Evolutionary conservation across 768 basidiomycete species (phyloP).

Genomic region (Amanita exitialis): DNA sequence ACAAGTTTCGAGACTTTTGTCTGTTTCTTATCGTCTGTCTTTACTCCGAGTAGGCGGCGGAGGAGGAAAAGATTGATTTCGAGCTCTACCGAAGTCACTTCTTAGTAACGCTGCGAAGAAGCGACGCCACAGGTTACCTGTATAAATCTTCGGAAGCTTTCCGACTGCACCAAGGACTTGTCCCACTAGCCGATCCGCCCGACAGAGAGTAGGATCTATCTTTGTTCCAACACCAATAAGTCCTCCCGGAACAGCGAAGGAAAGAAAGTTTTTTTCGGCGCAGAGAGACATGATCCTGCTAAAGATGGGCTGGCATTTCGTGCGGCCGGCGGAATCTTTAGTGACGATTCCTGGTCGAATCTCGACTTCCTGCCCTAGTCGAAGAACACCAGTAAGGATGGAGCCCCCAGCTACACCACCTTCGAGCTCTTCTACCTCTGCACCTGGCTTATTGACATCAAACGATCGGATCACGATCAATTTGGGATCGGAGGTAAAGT

Average conservation of each 20-base stretch:
- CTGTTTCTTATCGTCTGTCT: constrained; percentile 98
- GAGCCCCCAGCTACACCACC: constrained; percentile 98
- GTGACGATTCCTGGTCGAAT: constrained; percentile 96
- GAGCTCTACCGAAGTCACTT: constrained; percentile 41
- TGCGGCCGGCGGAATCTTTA: constrained; percentile 84
- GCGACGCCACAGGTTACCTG: constrained; percentile 35
- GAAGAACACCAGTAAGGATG: constrained; percentile 86
- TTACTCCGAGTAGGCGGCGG: constrained; percentile 92
- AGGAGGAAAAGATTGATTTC: constrained; percentile 93
- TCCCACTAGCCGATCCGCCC: constrained; percentile 94
- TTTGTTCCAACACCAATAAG: constrained; percentile 97
- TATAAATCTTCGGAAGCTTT: constrained; percentile 88
- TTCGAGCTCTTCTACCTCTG: constrained; percentile 94
- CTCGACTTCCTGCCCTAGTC: constrained; percentile 89
- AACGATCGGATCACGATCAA: constrained; percentile 99
- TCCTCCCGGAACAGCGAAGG: constrained; percentile 95
- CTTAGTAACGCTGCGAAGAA: neutral
- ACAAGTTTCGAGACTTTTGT: constrained; percentile 89
- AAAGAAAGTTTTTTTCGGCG: constrained; percentile 89
- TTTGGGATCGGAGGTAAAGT: constrained; percentile 85
- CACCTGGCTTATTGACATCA: constrained; percentile 98
- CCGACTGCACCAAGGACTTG: constrained; percentile 95
- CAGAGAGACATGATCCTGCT: constrained; percentile 84
- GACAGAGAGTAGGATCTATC: constrained; percentile 93
- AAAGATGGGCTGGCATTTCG: constrained; percentile 90